Conservation (phyloP, 2,329 filamentous ascomycete species). For the Venturia nashicola region DNA sequence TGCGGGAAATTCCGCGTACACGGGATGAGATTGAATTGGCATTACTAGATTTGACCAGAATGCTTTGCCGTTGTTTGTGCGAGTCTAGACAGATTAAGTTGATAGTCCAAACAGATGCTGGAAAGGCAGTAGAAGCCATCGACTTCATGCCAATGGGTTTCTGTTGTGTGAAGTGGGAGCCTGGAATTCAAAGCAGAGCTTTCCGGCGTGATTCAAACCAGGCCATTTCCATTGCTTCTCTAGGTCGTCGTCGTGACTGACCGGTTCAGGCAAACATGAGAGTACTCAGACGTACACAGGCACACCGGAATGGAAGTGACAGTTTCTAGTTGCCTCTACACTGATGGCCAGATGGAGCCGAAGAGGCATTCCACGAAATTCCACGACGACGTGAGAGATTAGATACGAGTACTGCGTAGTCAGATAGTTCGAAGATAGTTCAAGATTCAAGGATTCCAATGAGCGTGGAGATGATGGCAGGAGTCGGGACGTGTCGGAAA, state of each 20-base stretch:
- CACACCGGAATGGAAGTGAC: neutral
- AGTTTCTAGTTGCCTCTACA: neutral
- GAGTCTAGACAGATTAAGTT: neutral
- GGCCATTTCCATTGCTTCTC: neutral
- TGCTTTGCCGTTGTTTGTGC: neutral
- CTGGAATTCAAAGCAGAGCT: neutral
- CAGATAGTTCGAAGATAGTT: too few species aligned
- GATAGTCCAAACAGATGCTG: neutral
- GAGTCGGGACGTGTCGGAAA: neutral
- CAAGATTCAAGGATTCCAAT: neutral
- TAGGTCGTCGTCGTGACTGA: neutral
- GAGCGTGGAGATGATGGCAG: neutral
- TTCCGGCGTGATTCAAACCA: neutral
- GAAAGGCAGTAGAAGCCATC: neutral
- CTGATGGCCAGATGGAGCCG: neutral
- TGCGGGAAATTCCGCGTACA: constrained; percentile 7
- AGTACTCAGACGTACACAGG: neutral
- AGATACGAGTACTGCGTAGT: too few species aligned
- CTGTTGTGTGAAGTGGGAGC: neutral
- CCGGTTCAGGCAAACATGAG: neutral
- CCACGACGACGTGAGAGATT: neutral
- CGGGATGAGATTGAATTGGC: neutral
- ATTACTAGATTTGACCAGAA: neutral
- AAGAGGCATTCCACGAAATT: too few species aligned
- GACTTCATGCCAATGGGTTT: neutral